Percentiles rank a stretch among this genome's conserved stretches.
Evolutionary conservation across 2,329 filamentous ascomycete species (phyloP).

Genomic region (Cytospora mali): DNA sequence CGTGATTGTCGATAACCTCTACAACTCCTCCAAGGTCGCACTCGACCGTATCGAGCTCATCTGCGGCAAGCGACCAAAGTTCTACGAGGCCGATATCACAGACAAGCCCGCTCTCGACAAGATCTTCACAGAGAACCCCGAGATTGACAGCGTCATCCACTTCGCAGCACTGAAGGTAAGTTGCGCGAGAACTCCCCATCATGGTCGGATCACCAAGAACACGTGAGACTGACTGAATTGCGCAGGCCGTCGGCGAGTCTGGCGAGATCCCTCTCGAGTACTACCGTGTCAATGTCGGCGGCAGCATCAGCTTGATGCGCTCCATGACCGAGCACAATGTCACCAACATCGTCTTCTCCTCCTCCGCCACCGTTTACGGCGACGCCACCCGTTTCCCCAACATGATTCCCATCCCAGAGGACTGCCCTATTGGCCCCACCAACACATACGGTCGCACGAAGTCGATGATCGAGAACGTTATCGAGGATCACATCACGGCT

Average conservation of each 20-base stretch:
- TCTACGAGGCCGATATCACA: constrained; percentile 86
- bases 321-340: constrained; percentile 91
- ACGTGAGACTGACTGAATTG: not conserved
- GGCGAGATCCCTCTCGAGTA: constrained; percentile 93
- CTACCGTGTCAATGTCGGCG: constrained; percentile 95
- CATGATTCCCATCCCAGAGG: constrained; percentile 99
- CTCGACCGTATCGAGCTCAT: constrained; percentile 95
- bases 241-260: constrained; percentile 91
- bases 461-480: constrained; percentile 86
- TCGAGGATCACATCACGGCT: constrained; percentile 86
- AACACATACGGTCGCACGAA: constrained; percentile 99
- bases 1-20: constrained; percentile 92
- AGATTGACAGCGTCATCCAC: constrained; percentile 98
- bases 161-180: constrained; percentile 93
- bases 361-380: constrained; percentile 96
- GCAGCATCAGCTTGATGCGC: constrained; percentile 82
- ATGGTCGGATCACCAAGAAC: not conserved
- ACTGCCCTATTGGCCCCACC: constrained; percentile 93
- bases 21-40: constrained; percentile 92
- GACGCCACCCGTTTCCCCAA: constrained; percentile 93
- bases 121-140: constrained; percentile 85
- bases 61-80: constrained; percentile 81
- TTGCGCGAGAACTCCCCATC: constrained; percentile 12
- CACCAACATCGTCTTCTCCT: constrained; percentile 97
- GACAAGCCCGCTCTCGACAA: constrained; percentile 80